Evolutionary conservation across 768 basidiomycete genomes (phyloP).

Genomic region (Epithele typhae): DNA sequence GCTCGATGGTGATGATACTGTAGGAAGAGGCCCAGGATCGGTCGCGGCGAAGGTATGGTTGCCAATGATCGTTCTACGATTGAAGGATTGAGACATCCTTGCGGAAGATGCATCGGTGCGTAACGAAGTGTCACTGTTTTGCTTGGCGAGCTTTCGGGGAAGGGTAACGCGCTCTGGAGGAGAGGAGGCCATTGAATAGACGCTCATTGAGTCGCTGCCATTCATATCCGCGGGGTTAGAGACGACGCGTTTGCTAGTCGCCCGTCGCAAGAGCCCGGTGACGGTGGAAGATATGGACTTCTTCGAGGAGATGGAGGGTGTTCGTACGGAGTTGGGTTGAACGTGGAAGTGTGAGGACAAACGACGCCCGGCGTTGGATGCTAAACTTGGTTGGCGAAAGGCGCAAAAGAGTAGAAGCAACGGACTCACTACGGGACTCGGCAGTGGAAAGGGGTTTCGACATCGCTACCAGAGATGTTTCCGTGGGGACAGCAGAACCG

Average conservation of each 20-base stretch:
- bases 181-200: constrained; percentile 23
- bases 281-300: constrained; percentile 30
- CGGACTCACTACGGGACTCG: constrained; percentile 16
- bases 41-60: constrained; percentile 11
- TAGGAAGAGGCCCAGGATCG: constrained; percentile 15
- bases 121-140: constrained; percentile 47
- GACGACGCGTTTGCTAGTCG: constrained; percentile 25
- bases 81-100: constrained; percentile 24
- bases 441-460: constrained; percentile 16
- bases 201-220: constrained; percentile 25
- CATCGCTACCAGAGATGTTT: constrained; percentile 59
- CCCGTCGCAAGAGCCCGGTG: constrained; percentile 31
- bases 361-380: constrained; percentile 7
- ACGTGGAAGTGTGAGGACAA: constrained; percentile 21
- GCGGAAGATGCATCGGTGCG: constrained; percentile 40
- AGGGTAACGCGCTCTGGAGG: constrained; percentile 18
- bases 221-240: constrained; percentile 18
- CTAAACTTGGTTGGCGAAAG: constrained; percentile 13
- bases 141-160: constrained; percentile 36
- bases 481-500: constrained; percentile 53
- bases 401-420: background rate
- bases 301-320: constrained; percentile 26
- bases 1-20: no score
- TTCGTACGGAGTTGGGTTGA: constrained; percentile 24
- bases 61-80: constrained; percentile 8